Evolutionary conservation across 1,139 yeast genomes (phyloP), one percentile per base, ranked within the genome.

Genomic region (Taiozyma sp.): DNA sequence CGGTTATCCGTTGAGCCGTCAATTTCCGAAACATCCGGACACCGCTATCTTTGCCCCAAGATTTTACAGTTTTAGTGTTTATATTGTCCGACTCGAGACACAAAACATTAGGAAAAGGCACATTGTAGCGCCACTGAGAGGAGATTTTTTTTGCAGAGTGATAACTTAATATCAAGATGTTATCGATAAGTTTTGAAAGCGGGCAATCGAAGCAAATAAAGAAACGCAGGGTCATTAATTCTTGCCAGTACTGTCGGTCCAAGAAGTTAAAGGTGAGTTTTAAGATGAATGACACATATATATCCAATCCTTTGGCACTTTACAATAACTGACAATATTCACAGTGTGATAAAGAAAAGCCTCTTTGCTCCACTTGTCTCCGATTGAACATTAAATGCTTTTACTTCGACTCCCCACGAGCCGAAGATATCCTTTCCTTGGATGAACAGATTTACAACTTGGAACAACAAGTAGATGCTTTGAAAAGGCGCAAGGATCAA

Each of bases 271-370:
- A 49, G 13, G 52, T 49, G 24, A 7, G 52, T 46, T 4, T 19
- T 19, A 19, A 19, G 19, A 19, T 19, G 19, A 19, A 19, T 19
- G 19, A 19, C 19, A 19, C 19, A 19, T 19, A 19, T 19, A 19
- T 19, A 19, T 19, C 3, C 19, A 19, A 19, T 19, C 19, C 19
- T 19, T 19, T 2, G 3, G 19, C 19, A 19, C 3, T 19, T 19
- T 2, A 19, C 41, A 41, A 39, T 36, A 8, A 19, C 14, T 7
- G 14, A 13, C 22, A 1, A 30, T 19, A 19, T 19, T 19, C 19
- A 5, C 27, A 51, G 54, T 51, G 54, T 43, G 54, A 51, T 23
- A 51, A 45, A 29, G 39, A 29, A n/a, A 49, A 45, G 23, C 52
- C 54, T 1, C 19, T 16, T 6, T 51, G 54, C 30, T 45, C 50